Evolutionary conservation across 2,329 filamentous ascomycete genomes (phyloP), one percentile per base, ranked within the genome.

Genomic region (Dothideomycetes sp.): DNA sequence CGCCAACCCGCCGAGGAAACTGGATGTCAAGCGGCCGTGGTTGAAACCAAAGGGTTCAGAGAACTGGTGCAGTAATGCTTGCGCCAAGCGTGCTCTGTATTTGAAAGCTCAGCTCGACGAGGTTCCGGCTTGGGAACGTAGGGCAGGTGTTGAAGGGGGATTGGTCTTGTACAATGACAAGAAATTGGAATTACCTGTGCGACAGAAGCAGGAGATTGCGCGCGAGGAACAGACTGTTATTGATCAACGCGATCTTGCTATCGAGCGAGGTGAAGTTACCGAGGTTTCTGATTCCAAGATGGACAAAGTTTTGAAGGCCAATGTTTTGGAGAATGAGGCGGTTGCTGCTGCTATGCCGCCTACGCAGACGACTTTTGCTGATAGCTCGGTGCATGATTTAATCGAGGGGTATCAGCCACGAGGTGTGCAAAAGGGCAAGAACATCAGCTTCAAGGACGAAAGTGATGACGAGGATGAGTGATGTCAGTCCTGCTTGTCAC

Each of bases 31-130:
- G 12, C 64, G 68, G 9, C 73, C 70, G 1, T 75, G 77, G 48
- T 88, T 79, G 65, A 81, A 83, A 45, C 76, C 73, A 39, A 76
- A 78, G 49, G 78, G 85, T 54, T 62, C 88, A 12, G 84, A 91
- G 63, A 82, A 80, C 62, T 98, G 87, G 85, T 98, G 91, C 61
- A 84, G 80, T 0, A 71, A 80, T 41, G 71, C 70, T 27, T 98
- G 91, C 63, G 84, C 84, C 2, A 75, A 77, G 49, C 73, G 84
- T 34, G 87, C 84, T 2, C 69, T 94, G 49, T 94, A 87, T 60
- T 71, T 96, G 51, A 84, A 87, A 55, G 83, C 93, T 17, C 91
- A 98, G 68, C 73, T 96, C 27, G 81, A 75, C 49, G 83, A 91
- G 56, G 80, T 82, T 47, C 85, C 87, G 0, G 84, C 84, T 0